Base-by-base conservation (phyloP, 768 basidiomycete species). In the Boletus speciosus region DNA sequence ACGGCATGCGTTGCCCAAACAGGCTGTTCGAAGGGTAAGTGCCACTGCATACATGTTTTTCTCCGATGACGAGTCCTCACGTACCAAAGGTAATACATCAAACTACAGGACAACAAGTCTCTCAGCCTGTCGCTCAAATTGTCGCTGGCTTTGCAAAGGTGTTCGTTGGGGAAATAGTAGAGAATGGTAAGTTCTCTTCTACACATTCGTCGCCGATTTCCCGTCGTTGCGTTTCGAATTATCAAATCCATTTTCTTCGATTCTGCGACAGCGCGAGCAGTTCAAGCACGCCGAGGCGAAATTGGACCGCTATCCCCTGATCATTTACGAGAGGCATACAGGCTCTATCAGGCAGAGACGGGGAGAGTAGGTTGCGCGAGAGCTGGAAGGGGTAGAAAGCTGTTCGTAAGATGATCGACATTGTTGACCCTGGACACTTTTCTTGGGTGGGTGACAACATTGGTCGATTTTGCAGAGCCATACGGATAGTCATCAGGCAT, bases 81-180 rank as follows among this genome's bases (percentile, higher is more conserved):
- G 4, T 32, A 16, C 31, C 15, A 34, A 50, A 93, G 90, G 83
- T 93, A 32, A 88, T 96, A 57, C 90, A 92, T 64, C 88, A 92
- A 69, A 81, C 82, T 1, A 75, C 85, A 0, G 86, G 86, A 15
- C 86, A 91, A 54, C 88, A 92, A 62, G 89, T 90, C 6, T 91
- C 91, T 4, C 85, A 86, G 61, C 89, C 90, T 4, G 88, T 95
- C 5, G 87, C 93, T 2, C 92, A 93, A 58, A 83, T 94, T 41
- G 87, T 95, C 3, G 91, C 92, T 6, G 93, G 93, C 56, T 88
- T 96, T 53, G 80, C 82, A 14, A 96, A 95, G 65, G 91, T 96
- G 0, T 96, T 94, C 56, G 91, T 96, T 4, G 93, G 93, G 3
- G 93, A 95, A 68, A 89, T 96, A 6, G 81, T 94, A 16, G 93